Evolutionary conservation across 2,329 filamentous ascomycete genomes (phyloP), one percentile per base, ranked within the genome.

Genomic region (Arthroderma sp.): DNA sequence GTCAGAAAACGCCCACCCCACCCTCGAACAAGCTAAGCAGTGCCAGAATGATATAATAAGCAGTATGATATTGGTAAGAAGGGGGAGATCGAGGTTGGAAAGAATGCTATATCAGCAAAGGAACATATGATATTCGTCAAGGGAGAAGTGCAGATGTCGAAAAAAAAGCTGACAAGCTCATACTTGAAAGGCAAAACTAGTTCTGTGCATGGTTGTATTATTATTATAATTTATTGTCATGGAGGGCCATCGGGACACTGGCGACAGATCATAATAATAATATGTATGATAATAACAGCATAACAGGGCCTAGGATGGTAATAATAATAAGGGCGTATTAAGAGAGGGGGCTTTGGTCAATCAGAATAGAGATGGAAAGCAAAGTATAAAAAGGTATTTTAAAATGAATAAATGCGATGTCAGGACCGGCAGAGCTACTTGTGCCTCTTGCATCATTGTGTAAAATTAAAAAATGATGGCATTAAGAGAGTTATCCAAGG

Each of bases 141-240:
- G 33, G 33, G 51, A 38, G 51, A 54, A 54, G 51, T 37, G 51
- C 11, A 54, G 33, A 54, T 25, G 51, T 37, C 38, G 54, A 55
- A 44, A 33, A 37, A 38, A 41, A 19, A 19, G 56, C 41, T 56
- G 56, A 54, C 59, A 58, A 58, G 56, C 54, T 55, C 33, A 38
- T 9, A 55, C 19, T 39, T 44, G 15, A 44, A 55, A 55, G 37
- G 33, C 38, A 55, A 52, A 47, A 49, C 51, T 41, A 51, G 19
- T 56, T 41, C 38, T 56, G 59, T 58, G 59, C 53, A 56, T 58
- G 55, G 54, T 54, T 55, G 54, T 58, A 56, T 49, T 60, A 58
- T 60, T 60, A 60, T 60, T 60, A 60, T 60, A 56, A 37, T 60
- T 37, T 31, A 56, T 44, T 55, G 54, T 47, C 55, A 57, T 53